Conservation (phyloP, 352 stramenopile species). For the Phytophthora aleatoria region DNA sequence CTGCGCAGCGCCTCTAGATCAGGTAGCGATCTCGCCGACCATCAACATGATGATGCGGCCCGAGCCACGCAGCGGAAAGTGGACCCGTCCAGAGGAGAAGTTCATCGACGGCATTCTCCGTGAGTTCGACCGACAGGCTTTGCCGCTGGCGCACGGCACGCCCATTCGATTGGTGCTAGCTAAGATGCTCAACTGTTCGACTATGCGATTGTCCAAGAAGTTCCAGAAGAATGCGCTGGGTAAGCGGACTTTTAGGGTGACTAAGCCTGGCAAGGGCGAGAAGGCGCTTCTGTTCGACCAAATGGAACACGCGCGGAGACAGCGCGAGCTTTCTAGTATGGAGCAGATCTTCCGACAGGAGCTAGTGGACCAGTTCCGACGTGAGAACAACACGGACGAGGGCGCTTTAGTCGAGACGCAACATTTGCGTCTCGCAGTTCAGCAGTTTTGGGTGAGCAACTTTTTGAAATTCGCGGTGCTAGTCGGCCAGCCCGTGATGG, state of each 20-base stretch:
- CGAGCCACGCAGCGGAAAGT: constrained; percentile 81
- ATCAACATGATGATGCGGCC: constrained; percentile 80
- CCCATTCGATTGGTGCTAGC: constrained; percentile 83
- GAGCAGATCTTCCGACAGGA: constrained; percentile 84
- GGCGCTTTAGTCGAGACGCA: constrained; percentile 72
- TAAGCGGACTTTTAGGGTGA: constrained; percentile 84
- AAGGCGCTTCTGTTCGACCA: constrained; percentile 75
- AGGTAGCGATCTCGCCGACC: constrained; percentile 61
- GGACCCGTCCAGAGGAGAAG: constrained; percentile 84
- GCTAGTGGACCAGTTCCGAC: constrained; percentile 79
- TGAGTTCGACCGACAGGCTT: constrained; percentile 78
- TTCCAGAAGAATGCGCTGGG: constrained; percentile 90
- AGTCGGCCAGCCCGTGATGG: constrained; percentile 73
- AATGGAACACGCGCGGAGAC: constrained; percentile 63
- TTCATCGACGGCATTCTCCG: constrained; percentile 85
- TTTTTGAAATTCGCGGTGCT: constrained; percentile 86
- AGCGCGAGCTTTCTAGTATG: constrained; percentile 73
- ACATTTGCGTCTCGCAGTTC: constrained; percentile 73
- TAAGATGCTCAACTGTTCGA: constrained; percentile 89
- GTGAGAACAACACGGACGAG: constrained; percentile 85
- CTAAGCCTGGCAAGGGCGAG: constrained; percentile 66
- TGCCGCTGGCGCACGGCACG: constrained; percentile 83
- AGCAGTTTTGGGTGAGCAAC: constrained; percentile 87
- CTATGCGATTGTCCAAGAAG: constrained; percentile 90
- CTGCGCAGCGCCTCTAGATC: constrained; percentile 58